Evolutionary conservation across 2,329 filamentous ascomycete genomes (phyloP), one percentile per base, ranked within the genome.

Genomic region (Diaporthe amygdali): DNA sequence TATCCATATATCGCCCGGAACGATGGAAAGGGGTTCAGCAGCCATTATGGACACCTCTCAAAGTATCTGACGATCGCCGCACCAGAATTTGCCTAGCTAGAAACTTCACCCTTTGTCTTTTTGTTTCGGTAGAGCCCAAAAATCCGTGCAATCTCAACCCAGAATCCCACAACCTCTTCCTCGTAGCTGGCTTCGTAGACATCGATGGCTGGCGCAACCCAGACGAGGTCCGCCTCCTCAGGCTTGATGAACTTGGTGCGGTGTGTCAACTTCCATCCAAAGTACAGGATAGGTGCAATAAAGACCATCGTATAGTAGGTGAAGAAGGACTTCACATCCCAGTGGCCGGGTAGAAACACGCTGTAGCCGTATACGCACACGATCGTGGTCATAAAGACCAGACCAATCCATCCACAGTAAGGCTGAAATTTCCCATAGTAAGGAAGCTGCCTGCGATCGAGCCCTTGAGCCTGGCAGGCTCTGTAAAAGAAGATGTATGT

Each of bases 201-300:
- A 5, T 69, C 63, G 32, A 78, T 73, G 20, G 51, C 25, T 14
- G 68, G 71, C 6, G 72, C 46, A 61, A 77, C 76, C 76, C 76
- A 77, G 3, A 76, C 39, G 49, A 78, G 70, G 61, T 78, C 76
- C 3, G 76, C 74, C 66, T 77, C 88, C 22, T 86, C 81, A 0
- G 90, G 82, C 3, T 80, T 80, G 17, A 90, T 82, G 66, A 88
- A 81, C 72, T 84, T 85, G 2, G 91, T 93, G 69, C 82, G 83
- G 81, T 90, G 89, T 78, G 89, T 25, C 0, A 93, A 17, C 81
- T 93, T 93, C 89, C 90, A 93, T 75, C 84, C 84, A 17, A 86
- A 67, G 77, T 87, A 92, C 37, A 89, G 80, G 39, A 88, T 76
- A 5, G 86, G 83, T 0, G 86, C 85, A 44, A 90, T 77, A 15